Evolutionary conservation across 306 rosid genomes (phyloP), one percentile per base, ranked within the genome.

Genomic region (Trichosanthes cucumerina): DNA sequence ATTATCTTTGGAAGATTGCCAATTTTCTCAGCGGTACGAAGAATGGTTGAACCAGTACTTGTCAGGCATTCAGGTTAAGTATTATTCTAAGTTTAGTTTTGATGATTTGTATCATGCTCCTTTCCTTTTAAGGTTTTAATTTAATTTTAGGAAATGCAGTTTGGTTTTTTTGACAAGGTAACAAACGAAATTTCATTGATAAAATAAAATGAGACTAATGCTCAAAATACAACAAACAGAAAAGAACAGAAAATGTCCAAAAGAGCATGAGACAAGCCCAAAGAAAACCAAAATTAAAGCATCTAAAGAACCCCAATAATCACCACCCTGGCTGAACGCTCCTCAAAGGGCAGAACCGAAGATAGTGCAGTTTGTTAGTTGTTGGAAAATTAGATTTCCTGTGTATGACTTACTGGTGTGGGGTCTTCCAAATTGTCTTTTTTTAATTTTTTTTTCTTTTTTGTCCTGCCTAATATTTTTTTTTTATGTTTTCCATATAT

Each of bases 1-100:
- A 60, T 84, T 94, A 68, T 84, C 82, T 83, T 85, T 94, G 90
- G 96, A 94, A 87, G 96, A 90, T 82, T 88, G 54, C 44, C 91
- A 80, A 53, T 87, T 88, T 78, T 80, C 89, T 54, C 88, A 83
- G 78, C 86, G 54, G 43, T 87, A 90, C 88, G 84, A 86, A 83
- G 91, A 94, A 74, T 82, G 91, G 82, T 81, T 92, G 83, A 93
- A 92, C 77, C 98, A 94, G 80, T 92, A 89, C 83, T 78, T 94
- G 79, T 93, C 93, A 38, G 98, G 97, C 87, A 90, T 94, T 76
- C 85, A 94, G 97, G 98, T 94, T 57, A 77, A 75, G 36, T 74
- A 63, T 34, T 74, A 63, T 34, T 39, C 26, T 66, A 52, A 64
- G 33, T 79, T 49, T 69, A 34, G 56, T 38, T 78, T 26, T 58